Conservation (phyloP, 805 yeast genomes). For the Pichia ethanolica region DNA sequence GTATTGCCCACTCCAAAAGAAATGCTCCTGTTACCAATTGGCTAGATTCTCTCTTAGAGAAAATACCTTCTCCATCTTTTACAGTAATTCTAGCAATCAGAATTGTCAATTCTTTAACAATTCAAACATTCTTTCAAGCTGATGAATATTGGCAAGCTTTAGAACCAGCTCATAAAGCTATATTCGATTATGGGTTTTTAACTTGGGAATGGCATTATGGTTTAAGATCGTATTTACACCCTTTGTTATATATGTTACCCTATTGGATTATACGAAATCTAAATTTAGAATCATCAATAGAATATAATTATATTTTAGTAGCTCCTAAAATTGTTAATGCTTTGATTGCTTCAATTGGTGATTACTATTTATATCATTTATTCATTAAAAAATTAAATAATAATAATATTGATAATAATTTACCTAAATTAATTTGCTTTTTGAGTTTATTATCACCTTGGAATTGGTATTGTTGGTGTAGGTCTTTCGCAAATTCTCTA, state of each 20-base stretch:
- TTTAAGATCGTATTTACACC: constrained; percentile 73
- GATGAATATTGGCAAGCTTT: constrained; percentile 92
- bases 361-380: constrained; percentile 47
- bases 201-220: constrained; percentile 94
- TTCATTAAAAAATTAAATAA: constrained; percentile 23
- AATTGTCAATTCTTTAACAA: constrained; percentile 53
- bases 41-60: background rate
- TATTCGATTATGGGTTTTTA: constrained; percentile 71
- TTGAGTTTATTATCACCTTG: constrained; percentile 60
- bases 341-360: constrained; percentile 63
- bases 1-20: too few relatives aligned
- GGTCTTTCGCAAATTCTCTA: constrained; percentile 80
- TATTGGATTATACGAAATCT: constrained; percentile 30
- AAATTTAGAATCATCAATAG: constrained; percentile 26
- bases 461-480: constrained; percentile 72
- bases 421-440: constrained; percentile 37
- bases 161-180: constrained; percentile 79
- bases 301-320: constrained; percentile 29
- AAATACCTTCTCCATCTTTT: background rate
- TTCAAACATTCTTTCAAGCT: constrained; percentile 82
- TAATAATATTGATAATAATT: constrained; percentile 8
- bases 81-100: constrained; percentile 35
- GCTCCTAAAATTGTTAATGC: constrained; percentile 69
- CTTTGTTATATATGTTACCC: constrained; percentile 54
- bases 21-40: background rate